Evolutionary conservation across 345 rosid species (phyloP), one percentile per base, ranked within the genome.

Genomic region (Dimocarpus longan): DNA sequence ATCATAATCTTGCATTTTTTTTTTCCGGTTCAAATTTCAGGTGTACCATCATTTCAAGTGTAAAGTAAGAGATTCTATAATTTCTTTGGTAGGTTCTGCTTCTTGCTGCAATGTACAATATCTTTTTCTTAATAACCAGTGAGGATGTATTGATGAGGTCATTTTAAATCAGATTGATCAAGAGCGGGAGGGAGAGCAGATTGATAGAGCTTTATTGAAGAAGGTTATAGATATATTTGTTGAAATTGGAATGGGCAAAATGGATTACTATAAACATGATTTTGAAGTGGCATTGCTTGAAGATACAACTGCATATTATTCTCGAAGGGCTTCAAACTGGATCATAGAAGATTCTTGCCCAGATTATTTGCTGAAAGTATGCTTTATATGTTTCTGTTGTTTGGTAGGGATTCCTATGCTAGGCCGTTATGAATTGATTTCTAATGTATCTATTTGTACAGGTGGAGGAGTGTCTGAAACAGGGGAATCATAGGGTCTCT

Each of bases 281-380:
- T 91, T 91, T 81, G 93, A 91, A 79, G 84, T 32, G 4, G 69
- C 80, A 37, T 82, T 90, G 89, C 88, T 90, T 68, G 60, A 86
- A 65, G 92, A 86, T 70, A 81, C 89, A 63, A 83, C 89, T 57
- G 81, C 86, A 1, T 90, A 90, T 84, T 91, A 91, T 85, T 87
- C 87, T 66, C 85, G 83, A 57, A 91, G 89, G 82, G 95, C 95
- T 44, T 83, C 93, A 62, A 84, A n/a, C 66, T 91, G 93, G 95
- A 87, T 90, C 59, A 56, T 82, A 40, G 89, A 86, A 13, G 86
- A 88, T 77, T 90, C 93, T 50, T 91, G 89, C 75, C 86, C 90
- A 21, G 90, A 85, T 59, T 90, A 90, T 80, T 82, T 87, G 90
- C n/a, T 87, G 78, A 90, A 88, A 86, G 95, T 82, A 62, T 74